Conservation (phyloP, 441 rosid genomes). For the Sinapis alba region DNA sequence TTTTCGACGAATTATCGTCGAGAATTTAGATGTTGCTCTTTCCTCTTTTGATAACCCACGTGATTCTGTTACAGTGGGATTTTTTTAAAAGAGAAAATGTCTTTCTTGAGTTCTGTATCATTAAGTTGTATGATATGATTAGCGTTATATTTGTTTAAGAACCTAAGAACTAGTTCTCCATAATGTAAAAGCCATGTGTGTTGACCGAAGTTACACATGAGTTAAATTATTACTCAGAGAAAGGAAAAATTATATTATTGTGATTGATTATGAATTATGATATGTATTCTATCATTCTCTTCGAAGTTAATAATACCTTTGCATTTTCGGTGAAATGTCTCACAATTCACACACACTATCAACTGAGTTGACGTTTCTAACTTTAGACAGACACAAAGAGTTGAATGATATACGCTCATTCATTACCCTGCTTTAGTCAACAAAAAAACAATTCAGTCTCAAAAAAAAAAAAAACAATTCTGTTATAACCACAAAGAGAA, state of each 20-base stretch:
- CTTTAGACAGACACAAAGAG: conserved; percentile 24
- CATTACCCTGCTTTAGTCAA: conserved; percentile 11
- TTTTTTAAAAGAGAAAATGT: conserved; percentile 14
- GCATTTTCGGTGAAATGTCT: conserved; percentile 3
- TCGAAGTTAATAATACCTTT: not conserved
- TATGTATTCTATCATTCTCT: not conserved
- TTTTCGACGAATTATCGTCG: conserved; percentile 32
- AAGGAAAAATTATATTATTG: not conserved
- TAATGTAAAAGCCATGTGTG: conserved; percentile 30
- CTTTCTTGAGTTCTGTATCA: conserved; percentile 25
- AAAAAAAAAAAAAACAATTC: conserved; percentile 12
- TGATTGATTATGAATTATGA: conserved; percentile 6
- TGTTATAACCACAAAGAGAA: not conserved
- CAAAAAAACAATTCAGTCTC: conserved; percentile 1
- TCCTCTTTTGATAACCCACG: conserved; percentile 28
- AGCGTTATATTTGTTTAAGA: conserved; percentile 4
- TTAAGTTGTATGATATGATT: conserved; percentile 28
- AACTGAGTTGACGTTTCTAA: conserved; percentile 26
- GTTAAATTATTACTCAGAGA: conserved; percentile 27
- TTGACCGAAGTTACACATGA: conserved; percentile 32
- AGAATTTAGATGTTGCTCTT: conserved; percentile 19
- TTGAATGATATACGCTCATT: conserved; percentile 13
- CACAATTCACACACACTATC: not conserved
- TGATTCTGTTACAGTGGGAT: conserved; percentile 22
- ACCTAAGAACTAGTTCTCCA: conserved; percentile 28